Evolutionary conservation across 2,329 filamentous ascomycete species (phyloP).

Genomic region (Colletotrichum destructivum): DNA sequence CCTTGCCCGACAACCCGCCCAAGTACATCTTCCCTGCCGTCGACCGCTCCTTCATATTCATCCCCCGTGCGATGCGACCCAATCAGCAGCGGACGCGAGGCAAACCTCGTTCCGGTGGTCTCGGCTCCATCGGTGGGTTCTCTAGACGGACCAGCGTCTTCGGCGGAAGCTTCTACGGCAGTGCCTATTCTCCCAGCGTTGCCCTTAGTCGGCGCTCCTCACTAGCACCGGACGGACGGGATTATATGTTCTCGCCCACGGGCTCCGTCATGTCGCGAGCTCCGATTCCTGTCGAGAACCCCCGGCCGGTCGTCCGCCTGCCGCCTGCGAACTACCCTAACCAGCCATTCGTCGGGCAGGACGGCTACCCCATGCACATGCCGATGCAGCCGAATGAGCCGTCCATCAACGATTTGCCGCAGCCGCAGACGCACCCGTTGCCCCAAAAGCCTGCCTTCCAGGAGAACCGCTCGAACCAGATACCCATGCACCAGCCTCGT

Average conservation of each 20-base stretch:
- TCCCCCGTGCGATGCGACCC: constrained; percentile 91
- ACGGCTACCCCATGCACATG: constrained; percentile 14
- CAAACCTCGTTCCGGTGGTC: constrained; percentile 79
- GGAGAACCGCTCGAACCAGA: constrained; percentile 67
- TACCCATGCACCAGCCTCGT: constrained; percentile 92
- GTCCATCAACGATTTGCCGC: constrained; percentile 67
- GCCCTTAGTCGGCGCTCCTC: constrained; percentile 93
- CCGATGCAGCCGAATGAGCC: constrained; percentile 48
- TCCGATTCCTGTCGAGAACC: constrained; percentile 71
- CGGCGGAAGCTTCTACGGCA: constrained; percentile 77
- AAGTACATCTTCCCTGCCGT: constrained; percentile 92
- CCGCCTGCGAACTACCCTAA: constrained; percentile 71
- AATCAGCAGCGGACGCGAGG: constrained; percentile 88
- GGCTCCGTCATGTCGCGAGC: constrained; percentile 83
- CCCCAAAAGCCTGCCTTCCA: constrained; percentile 72
- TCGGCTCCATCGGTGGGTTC: constrained; percentile 76
- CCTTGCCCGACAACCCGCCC: constrained; percentile 83
- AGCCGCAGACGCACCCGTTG: constrained; percentile 71
- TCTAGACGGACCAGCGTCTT: constrained; percentile 90
- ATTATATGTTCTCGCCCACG: constrained; percentile 84
- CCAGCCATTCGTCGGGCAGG: constrained; percentile 44
- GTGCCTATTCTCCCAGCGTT: constrained; percentile 87
- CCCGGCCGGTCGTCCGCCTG: constrained; percentile 84
- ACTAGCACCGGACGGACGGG: constrained; percentile 74
- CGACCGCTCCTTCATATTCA: constrained; percentile 97